Evolutionary conservation across 2,329 filamentous ascomycete species (phyloP), one percentile per base, ranked within the genome.

Genomic region (Penicillium rolfsii): DNA sequence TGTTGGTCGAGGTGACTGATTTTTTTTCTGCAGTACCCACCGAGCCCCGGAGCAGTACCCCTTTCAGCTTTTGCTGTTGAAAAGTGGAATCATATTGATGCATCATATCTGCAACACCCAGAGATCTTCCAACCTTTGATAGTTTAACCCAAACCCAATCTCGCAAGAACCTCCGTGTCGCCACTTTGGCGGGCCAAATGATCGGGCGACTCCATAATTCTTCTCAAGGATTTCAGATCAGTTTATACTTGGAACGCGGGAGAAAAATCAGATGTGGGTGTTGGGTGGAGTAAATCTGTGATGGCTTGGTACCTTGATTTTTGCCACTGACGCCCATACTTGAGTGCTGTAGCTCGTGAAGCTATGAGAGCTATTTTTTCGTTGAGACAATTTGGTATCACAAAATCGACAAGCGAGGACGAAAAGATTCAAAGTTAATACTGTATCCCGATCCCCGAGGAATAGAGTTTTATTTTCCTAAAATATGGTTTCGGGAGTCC

Each of bases 341-440:
- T 30, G 35, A 26, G 35, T 22, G 48, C 50, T 45, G 52, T n/a
- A 55, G 52, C 36, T n/a, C 26, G n/a, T 35, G 24, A 30, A 45
- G 40, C 40, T 55, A 22, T 19, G 16, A 52, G 40, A 35, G 50
- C 22, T n/a, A 22, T 26, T 48, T 30, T 30, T 7, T 26, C 12
- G 33, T 38, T 28, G 19, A n/a, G 28, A 6, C 48, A 19, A 35
- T 50, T 35, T 35, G 19, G 28, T 12, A 28, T 50, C 28, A 50
- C 50, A n/a, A 38, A 26, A 5, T 53, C 35, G 50, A 38, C 24
- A 45, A 64, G 61, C 56, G 64, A 64, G 61, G 56, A 59, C 59
- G 28, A 58, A 7, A 11, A 22, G 35, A 16, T 28, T 33, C 36
- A 52, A 45, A 30, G 22, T 40, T 52, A 46, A 49, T 55, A 22